Base-by-base conservation (phyloP, 192 early-diverging fungal genomes). In the Cladochytrium replicatum region DNA sequence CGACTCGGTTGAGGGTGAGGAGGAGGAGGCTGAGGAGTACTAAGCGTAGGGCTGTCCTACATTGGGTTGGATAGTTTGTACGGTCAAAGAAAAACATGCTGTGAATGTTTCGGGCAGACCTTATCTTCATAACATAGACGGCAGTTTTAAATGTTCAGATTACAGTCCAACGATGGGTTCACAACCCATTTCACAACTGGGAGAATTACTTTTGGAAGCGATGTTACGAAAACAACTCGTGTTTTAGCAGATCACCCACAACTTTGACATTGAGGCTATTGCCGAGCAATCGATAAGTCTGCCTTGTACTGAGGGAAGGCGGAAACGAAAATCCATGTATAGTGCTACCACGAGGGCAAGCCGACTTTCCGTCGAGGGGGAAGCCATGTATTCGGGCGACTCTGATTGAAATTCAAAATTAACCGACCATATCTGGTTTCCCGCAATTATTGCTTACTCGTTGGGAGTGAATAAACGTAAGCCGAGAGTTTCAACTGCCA, bases 221-320 rank as follows among this genome's bases (percentile, higher is more conserved):
- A n/a, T n/a, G n/a, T n/a, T 52, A 8, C 6, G 51, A 39, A 56
- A 54, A 58, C 9, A 58, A 38, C 4, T 6, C 7, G 24, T 45
- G 38, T 52, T 68, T 64, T 57, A 94, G 80, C 48, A 97, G 56
- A 44, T 80, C 68, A 0, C 82, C 67, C 0, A 95, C 87, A 0
- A 95, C 81, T 38, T 67, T 75, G 34, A 88, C 84, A 50, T 85
- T 97, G 15, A 97, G 72, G 27, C 85, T 88, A 55, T 97, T 97
- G 1, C 94, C 94, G 7, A 97, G 61, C 27, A 91, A 71, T n/a
- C 81, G 65, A 52, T 89, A 95, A 38, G 71, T 59, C 57, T 97
- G 94, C 48, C 77, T 81, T 11, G 75, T 45, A 1, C 72, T 82
- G 9, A 81, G 78, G 2, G 46, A 52, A 2, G 43, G 55, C 0